Percentiles rank a stretch among this genome's conserved stretches.
Conservation (phyloP, 768 basidiomycete genomes). For the Paxillus involutus region DNA sequence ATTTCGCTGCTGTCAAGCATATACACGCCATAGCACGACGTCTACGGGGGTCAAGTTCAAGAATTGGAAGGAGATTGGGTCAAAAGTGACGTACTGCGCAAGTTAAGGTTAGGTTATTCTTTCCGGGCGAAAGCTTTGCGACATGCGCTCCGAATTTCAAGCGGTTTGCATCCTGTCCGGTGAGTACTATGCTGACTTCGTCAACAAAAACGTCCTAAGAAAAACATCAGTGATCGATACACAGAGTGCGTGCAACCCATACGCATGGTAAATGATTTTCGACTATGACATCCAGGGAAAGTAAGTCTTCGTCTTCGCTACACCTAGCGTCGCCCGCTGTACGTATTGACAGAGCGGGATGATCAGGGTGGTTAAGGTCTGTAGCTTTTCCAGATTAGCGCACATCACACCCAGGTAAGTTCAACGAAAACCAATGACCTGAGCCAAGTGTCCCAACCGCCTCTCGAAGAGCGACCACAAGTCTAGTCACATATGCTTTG, state of each 20-base stretch:
- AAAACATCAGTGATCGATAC: constrained; percentile 8
- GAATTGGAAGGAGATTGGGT: neutral
- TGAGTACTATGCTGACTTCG: constrained; percentile 57
- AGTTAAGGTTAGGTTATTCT: constrained; percentile 55
- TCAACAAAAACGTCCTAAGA: constrained; percentile 60
- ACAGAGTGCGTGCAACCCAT: constrained; percentile 27
- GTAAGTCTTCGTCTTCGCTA: constrained; percentile 66
- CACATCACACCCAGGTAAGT: neutral
- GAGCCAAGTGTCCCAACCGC: constrained; percentile 53
- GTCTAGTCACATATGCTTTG: constrained; percentile 47
- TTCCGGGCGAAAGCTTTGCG: constrained; percentile 54
- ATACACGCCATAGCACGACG: constrained; percentile 68
- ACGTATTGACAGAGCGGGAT: constrained; percentile 62
- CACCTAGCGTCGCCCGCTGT: constrained; percentile 47
- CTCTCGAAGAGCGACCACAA: constrained; percentile 49
- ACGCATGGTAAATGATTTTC: constrained; percentile 78
- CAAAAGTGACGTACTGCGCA: constrained; percentile 60
- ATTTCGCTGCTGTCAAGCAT: constrained; percentile 68
- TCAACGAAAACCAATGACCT: constrained; percentile 38
- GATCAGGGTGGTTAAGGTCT: constrained; percentile 71
- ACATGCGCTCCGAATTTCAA: constrained; percentile 51
- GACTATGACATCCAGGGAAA: constrained; percentile 56
- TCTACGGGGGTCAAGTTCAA: constrained; percentile 34
- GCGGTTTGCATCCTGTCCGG: constrained; percentile 62
- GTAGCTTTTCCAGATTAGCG: constrained; percentile 11